Evolutionary conservation across 1,139 yeast genomes (phyloP).

Genomic region (Kluyveromyces sp.): DNA sequence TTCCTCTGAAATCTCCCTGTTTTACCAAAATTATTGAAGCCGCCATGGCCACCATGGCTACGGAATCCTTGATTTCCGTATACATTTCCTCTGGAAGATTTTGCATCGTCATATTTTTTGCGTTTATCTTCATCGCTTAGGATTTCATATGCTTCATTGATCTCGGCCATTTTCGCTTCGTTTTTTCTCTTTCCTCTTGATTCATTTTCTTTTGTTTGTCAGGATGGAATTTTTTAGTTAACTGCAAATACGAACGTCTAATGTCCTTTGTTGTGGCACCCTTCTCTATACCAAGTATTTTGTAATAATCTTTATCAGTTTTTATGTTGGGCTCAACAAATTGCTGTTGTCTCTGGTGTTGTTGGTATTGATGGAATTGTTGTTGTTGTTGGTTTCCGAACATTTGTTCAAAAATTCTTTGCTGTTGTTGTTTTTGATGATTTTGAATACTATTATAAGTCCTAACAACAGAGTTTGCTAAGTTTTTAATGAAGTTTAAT

Average conservation of each 20-base stretch:
- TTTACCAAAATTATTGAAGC: slow-evolving; percentile 5
- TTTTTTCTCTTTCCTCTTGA: slow-evolving; percentile 69
- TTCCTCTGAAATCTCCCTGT: not conserved
- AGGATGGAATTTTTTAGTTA: slow-evolving; percentile 81
- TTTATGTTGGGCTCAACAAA: slow-evolving; percentile 27
- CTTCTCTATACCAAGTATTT: slow-evolving; percentile 58
- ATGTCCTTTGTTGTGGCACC: slow-evolving; percentile 69
- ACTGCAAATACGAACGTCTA: slow-evolving; percentile 71
- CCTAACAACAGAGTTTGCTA: slow-evolving; percentile 10
- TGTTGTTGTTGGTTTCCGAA: slow-evolving; percentile 40
- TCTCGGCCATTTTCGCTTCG: slow-evolving; percentile 81
- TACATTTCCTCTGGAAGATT: not conserved
- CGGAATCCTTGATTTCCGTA: slow-evolving; percentile 3
- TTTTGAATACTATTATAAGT: slow-evolving; percentile 12
- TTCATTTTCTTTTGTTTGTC: slow-evolving; percentile 72
- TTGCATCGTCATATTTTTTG: slow-evolving; percentile 52
- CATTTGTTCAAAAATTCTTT: slow-evolving; percentile 38
- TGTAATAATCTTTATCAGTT: slow-evolving; percentile 66
- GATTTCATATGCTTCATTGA: slow-evolving; percentile 88
- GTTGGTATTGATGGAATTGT: slow-evolving; percentile 43
- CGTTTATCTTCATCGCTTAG: slow-evolving; percentile 60
- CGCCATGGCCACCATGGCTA: slow-evolving; percentile 1
- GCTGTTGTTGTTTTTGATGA: slow-evolving; percentile 27
- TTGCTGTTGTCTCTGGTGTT: slow-evolving; percentile 38
- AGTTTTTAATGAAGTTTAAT: slow-evolving; percentile 13